These are phyloP conservation scores for Bocquillonia castaneifolia DNA, from an alignment of 441 rosid genomes.

Conservation along the genomic window DNA sequence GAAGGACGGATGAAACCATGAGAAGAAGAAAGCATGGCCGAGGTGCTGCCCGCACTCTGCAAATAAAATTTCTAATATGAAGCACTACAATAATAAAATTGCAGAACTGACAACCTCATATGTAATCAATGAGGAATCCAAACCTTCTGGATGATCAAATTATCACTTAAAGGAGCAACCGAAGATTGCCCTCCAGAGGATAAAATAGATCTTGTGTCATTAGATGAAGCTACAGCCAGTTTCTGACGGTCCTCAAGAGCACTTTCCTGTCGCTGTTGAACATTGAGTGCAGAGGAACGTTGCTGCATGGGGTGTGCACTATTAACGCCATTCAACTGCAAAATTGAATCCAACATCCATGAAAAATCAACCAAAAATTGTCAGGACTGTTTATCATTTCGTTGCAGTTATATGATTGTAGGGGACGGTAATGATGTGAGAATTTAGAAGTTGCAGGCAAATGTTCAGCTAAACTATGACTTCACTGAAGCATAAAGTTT, in stretches of 20 bases:
- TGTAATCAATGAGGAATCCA: conserved; percentile 7
- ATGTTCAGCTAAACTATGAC: too few species aligned
- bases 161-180: conserved; percentile 40
- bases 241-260: conserved; percentile 56
- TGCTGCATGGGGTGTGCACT: conserved; percentile 47
- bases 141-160: conserved; percentile 62
- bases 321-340: conserved; percentile 48
- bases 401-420: too few species aligned
- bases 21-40: conserved; percentile 47
- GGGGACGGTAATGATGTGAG: too few species aligned
- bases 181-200: conserved; percentile 41
- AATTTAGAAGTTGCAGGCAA: too few species aligned
- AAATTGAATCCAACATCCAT: conserved; percentile 5
- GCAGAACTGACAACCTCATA: not conserved
- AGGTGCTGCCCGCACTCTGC: conserved; percentile 42
- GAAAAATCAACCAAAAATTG: not conserved
- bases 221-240: conserved; percentile 34
- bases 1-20: conserved; percentile 67
- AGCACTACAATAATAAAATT: not conserved
- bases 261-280: conserved; percentile 57
- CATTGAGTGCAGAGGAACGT: conserved; percentile 44
- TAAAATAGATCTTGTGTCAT: conserved; percentile 49
- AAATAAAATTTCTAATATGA: conserved; percentile 21
- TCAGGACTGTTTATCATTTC: not conserved
- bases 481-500: not conserved